A percentile compares a stretch with the other conserved stretches of the same genome.
phyloP scores from a whole-genome alignment of 306 rosid species.

The Vigna hirtella region DNA sequence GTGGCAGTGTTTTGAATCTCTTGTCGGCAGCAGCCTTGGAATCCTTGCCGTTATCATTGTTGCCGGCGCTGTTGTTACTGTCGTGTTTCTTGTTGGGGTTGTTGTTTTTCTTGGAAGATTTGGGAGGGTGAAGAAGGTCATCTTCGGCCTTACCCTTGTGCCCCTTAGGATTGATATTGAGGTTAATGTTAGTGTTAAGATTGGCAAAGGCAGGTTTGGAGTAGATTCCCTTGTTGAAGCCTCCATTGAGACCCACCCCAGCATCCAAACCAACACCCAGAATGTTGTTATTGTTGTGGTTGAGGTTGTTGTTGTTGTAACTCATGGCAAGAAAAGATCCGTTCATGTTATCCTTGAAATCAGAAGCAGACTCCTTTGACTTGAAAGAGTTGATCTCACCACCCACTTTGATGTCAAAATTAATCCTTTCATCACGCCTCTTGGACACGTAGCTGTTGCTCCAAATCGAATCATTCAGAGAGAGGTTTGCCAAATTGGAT shows the following conservation, averaged over 20 bases:
- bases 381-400: conserved; percentile 63
- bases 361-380: conserved; percentile 46
- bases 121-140: conserved; percentile 47
- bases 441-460: conserved; percentile 62
- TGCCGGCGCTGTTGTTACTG: conserved; percentile 48
- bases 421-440: conserved; percentile 62
- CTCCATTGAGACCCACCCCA: conserved; percentile 52
- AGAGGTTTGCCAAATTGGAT: conserved; percentile 64
- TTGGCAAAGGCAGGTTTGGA: conserved; percentile 59
- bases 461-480: conserved; percentile 94
- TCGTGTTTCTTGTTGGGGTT: conserved; percentile 58
- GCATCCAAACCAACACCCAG: conserved; percentile 6
- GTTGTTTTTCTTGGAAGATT: conserved; percentile 61
- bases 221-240: conserved; percentile 77
- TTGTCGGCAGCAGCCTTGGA: conserved; percentile 61
- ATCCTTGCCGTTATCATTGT: conserved; percentile 48
- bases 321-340: conserved; percentile 46
- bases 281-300: background rate
- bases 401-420: conserved; percentile 85
- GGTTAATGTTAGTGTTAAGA: conserved; percentile 17
- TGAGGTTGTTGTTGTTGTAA: conserved; percentile 35
- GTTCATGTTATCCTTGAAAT: conserved; percentile 39
- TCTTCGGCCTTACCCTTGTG: conserved; percentile 55
- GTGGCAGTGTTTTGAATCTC: conserved; percentile 90
- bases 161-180: conserved; percentile 53